Conservation (phyloP, 352 stramenopile genomes). For the Pythium utonaiense region DNA sequence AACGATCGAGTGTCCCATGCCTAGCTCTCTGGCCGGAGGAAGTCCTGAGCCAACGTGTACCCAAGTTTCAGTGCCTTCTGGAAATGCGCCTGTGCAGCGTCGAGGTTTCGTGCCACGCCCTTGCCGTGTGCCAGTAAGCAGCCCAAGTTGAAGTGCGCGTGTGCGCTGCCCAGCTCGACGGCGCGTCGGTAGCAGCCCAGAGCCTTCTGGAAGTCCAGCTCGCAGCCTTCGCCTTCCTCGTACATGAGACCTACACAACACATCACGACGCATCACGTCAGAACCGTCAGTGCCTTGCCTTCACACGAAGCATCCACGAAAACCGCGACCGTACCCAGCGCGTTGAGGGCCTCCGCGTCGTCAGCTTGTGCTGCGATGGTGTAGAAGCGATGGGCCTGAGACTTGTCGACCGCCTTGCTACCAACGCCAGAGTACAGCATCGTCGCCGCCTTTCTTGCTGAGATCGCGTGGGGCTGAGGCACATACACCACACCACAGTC, state of each 20-base stretch:
- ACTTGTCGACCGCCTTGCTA: slow-evolving; percentile 39
- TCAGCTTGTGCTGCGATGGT: slow-evolving; percentile 42
- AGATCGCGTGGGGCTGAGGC: slow-evolving; percentile 36
- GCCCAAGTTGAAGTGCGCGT: slow-evolving; percentile 79
- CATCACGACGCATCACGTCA: background rate
- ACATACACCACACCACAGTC: slow-evolving; percentile 20
- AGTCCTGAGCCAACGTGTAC: slow-evolving; percentile 54
- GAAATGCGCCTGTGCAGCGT: slow-evolving; percentile 63
- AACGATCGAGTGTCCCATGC: no score
- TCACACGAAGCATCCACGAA: background rate
- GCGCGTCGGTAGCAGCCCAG: slow-evolving; percentile 53
- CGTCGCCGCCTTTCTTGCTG: slow-evolving; percentile 48
- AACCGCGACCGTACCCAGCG: slow-evolving; percentile 36
- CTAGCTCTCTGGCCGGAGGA: slow-evolving; percentile 28
- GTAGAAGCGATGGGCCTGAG: slow-evolving; percentile 52
- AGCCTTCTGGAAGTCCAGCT: slow-evolving; percentile 57
- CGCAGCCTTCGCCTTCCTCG: slow-evolving; percentile 73
- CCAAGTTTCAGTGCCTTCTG: slow-evolving; percentile 51
- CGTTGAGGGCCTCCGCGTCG: slow-evolving; percentile 64
- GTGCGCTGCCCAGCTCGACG: slow-evolving; percentile 37
- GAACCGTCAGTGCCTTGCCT: background rate
- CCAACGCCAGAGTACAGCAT: slow-evolving; percentile 66
- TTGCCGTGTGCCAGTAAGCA: slow-evolving; percentile 62
- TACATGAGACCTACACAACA: slow-evolving; percentile 53
- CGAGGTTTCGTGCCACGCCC: slow-evolving; percentile 49